Percentiles rank a stretch among this genome's conserved stretches.
Conservation (phyloP, 768 basidiomycete species). For the Pholiota microspora region DNA sequence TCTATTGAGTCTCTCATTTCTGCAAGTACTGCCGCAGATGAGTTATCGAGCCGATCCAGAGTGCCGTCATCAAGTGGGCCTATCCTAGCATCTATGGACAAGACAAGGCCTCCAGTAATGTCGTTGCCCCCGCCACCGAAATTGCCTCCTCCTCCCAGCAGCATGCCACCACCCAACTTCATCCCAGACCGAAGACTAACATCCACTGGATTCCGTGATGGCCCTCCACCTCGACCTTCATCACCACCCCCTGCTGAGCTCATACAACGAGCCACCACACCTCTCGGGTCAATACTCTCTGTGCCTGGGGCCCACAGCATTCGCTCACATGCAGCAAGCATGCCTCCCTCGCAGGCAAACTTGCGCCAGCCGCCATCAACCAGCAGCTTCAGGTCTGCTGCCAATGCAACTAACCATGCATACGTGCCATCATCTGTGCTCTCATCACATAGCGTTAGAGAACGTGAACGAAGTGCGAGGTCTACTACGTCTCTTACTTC, state of each 20-base stretch:
- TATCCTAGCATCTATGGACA: slow-evolving; percentile 59
- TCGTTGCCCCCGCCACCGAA: slow-evolving; percentile 77
- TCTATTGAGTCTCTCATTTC: slow-evolving; percentile 74
- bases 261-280: slow-evolving; percentile 88
- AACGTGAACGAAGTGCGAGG: slow-evolving; percentile 53
- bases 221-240: slow-evolving; percentile 81
- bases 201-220: slow-evolving; percentile 47
- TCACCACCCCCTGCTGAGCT: slow-evolving; percentile 94
- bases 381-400: slow-evolving; percentile 79
- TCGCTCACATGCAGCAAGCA: slow-evolving; percentile 70
- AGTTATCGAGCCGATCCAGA: slow-evolving; percentile 45
- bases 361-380: slow-evolving; percentile 76
- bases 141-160: slow-evolving; percentile 66
- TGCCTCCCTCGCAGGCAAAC: slow-evolving; percentile 66
- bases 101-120: slow-evolving; percentile 84
- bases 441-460: slow-evolving; percentile 49
- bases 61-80: slow-evolving; percentile 50
- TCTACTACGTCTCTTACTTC: slow-evolving; percentile 73
- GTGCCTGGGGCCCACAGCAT: slow-evolving; percentile 49
- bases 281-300: slow-evolving; percentile 63
- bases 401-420: slow-evolving; percentile 55
- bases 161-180: slow-evolving; percentile 74
- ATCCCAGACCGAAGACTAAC: slow-evolving; percentile 65
- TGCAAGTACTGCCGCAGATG: slow-evolving; percentile 45
- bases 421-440: slow-evolving; percentile 40